Conservation (phyloP, 2,329 filamentous ascomycete genomes). For the Fusarium continuum region DNA sequence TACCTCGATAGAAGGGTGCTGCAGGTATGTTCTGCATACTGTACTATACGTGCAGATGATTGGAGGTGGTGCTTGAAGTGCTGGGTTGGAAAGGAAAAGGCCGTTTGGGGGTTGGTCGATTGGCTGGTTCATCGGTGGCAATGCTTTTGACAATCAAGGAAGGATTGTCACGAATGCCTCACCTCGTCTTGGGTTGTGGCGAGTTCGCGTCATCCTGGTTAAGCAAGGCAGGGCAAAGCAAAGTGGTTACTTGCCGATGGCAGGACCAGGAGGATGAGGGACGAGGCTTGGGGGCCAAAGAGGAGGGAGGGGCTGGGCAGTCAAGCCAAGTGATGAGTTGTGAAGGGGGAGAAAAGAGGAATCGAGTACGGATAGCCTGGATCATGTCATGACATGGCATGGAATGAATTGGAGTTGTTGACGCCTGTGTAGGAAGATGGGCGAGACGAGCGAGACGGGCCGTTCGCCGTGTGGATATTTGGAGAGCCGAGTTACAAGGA, state of each 20-base stretch:
- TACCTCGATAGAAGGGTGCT: conserved; percentile 38
- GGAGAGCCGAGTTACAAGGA: conserved; percentile 10
- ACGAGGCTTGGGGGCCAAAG: conserved; percentile 7
- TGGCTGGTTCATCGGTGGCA: conserved; percentile 22
- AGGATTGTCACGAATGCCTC: conserved; percentile 32
- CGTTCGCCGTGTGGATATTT: conserved; percentile 19
- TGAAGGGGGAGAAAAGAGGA: conserved; percentile 39
- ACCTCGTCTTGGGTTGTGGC: conserved; percentile 18
- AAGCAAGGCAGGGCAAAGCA: conserved; percentile 5
- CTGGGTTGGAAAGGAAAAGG: conserved; percentile 6
- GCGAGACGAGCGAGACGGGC: conserved; percentile 19
- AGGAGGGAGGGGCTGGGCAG: conserved; percentile 22
- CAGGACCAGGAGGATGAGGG: conserved; percentile 1
- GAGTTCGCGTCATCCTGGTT: conserved; percentile 26
- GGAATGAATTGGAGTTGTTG: conserved; percentile 11
- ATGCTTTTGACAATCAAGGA: conserved; percentile 27
- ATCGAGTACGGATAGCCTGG: conserved; percentile 12
- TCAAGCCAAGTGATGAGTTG: conserved; percentile 14
- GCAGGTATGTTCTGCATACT: conserved; percentile 53
- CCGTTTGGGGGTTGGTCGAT: not conserved
- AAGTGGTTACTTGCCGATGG: conserved; percentile 1
- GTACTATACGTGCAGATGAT: conserved; percentile 47
- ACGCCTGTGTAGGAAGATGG: conserved; percentile 2
- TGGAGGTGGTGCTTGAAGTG: conserved; percentile 30
- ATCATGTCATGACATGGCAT: not conserved